phyloP scores from a whole-genome alignment of 2,329 filamentous ascomycete genomes.

The Fusarium siculi region DNA sequence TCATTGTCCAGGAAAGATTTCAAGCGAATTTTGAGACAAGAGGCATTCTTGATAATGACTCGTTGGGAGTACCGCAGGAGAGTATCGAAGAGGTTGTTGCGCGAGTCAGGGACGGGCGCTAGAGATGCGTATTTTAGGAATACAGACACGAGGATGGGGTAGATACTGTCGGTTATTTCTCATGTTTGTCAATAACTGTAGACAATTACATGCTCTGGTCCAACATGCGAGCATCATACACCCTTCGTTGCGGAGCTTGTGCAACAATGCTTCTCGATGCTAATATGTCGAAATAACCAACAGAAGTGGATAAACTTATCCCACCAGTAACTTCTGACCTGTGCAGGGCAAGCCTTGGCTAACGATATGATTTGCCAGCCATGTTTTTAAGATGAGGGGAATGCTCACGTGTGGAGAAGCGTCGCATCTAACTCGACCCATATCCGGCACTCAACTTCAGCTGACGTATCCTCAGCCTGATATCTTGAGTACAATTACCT shows the following conservation, averaged over 20 bases:
- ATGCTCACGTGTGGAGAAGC: slow-evolving; percentile 6
- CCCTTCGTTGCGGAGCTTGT: not conserved
- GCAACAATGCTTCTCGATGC: not conserved
- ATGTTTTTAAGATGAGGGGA: not conserved
- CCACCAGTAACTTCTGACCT: not conserved
- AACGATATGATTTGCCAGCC: not conserved
- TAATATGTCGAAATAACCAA: not conserved
- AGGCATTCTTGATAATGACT: not conserved
- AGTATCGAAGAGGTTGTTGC: not conserved
- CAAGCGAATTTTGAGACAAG: not conserved
- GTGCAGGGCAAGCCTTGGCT: not conserved
- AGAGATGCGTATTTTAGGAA: not conserved
- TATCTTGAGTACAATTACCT: not conserved
- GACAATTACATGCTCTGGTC: rapidly evolving
- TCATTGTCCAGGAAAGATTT: not conserved
- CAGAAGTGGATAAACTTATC: not conserved
- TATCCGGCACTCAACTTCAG: not conserved
- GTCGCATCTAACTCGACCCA: not conserved
- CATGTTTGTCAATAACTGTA: rapidly evolving
- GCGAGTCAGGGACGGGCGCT: not conserved
- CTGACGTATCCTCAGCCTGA: not conserved
- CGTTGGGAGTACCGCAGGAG: not conserved
- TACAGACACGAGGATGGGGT: rapidly evolving
- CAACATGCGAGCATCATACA: rapidly evolving
- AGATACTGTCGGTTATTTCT: not conserved